phyloP scores from a whole-genome alignment of 2,329 filamentous ascomycete species.

The Didymella arachidicola region DNA sequence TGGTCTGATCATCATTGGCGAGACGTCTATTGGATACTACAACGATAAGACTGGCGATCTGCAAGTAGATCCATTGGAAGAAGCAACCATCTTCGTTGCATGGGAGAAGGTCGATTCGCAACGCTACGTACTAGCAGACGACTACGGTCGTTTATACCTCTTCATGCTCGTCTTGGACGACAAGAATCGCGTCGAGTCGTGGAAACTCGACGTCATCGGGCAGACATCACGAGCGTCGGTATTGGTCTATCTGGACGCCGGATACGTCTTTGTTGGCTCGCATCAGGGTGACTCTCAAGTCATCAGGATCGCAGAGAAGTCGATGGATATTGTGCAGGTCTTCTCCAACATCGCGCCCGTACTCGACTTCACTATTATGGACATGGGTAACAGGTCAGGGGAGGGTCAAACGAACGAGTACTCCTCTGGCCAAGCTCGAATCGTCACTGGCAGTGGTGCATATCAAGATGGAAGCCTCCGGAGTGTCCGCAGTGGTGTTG shows the following conservation, averaged over 20 bases:
- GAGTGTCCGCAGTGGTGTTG: conserved; percentile 92
- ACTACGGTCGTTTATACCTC: conserved; percentile 87
- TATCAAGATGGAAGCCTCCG: conserved; percentile 87
- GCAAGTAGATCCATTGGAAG: conserved; percentile 70
- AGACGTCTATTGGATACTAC: conserved; percentile 82
- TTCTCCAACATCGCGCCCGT: conserved; percentile 89
- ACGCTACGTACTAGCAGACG: conserved; percentile 87
- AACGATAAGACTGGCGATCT: conserved; percentile 76
- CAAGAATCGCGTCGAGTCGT: conserved; percentile 72
- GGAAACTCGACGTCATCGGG: conserved; percentile 73
- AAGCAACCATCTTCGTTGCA: conserved; percentile 86
- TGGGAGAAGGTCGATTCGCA: conserved; percentile 87
- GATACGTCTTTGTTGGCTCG: conserved; percentile 84
- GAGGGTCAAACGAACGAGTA: conserved; percentile 86
- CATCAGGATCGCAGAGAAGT: conserved; percentile 68
- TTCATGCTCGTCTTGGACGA: conserved; percentile 75
- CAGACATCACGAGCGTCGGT: conserved; percentile 77
- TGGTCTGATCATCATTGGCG: conserved; percentile 57
- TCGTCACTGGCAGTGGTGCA: conserved; percentile 91
- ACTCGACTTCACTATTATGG: conserved; percentile 94
- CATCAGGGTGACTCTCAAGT: conserved; percentile 93
- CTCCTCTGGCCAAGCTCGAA: conserved; percentile 90
- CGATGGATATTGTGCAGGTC: conserved; percentile 74
- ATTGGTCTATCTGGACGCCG: conserved; percentile 77
- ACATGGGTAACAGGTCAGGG: conserved; percentile 85